Percentiles rank a stretch among this genome's conserved stretches.
These are phyloP conservation scores for Mycena galericulata DNA, from an alignment of 768 basidiomycete species.

Conservation along the genomic window DNA sequence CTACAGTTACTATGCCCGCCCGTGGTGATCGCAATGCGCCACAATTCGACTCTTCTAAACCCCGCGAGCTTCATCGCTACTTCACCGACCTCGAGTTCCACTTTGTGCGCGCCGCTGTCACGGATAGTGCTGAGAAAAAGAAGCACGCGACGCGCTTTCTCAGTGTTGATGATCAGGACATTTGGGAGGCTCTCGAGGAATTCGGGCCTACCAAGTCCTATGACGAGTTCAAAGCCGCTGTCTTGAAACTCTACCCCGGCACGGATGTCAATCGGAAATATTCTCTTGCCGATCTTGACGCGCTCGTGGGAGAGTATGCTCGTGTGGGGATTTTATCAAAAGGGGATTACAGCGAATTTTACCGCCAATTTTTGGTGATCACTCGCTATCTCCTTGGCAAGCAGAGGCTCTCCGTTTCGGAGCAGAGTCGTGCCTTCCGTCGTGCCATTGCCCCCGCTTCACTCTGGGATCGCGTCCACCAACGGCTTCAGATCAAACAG, in stretches of 20 bases:
- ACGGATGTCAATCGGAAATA: slow-evolving; percentile 33
- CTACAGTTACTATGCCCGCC: slow-evolving; percentile 31
- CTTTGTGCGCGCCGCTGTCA: slow-evolving; percentile 15
- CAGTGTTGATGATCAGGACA: slow-evolving; percentile 22
- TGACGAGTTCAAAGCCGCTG: slow-evolving; percentile 36
- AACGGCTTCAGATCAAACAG: slow-evolving; percentile 36
- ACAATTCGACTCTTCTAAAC: slow-evolving; percentile 30
- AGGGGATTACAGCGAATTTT: slow-evolving; percentile 34
- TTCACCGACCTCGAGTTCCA: slow-evolving; percentile 34
- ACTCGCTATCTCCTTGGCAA: slow-evolving; percentile 36
- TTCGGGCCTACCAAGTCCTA: slow-evolving; percentile 28
- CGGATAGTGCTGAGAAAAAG: slow-evolving; percentile 26
- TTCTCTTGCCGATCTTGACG: slow-evolving; percentile 37
- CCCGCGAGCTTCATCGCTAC: slow-evolving; percentile 33
- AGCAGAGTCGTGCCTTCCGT: slow-evolving; percentile 38
- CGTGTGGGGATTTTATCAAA: slow-evolving; percentile 31
- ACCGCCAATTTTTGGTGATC: slow-evolving; percentile 38
- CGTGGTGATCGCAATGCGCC: slow-evolving; percentile 34
- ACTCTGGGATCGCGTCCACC: slow-evolving; percentile 9
- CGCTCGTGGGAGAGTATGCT: slow-evolving; percentile 34
- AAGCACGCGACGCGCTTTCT: slow-evolving; percentile 27
- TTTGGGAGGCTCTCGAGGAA: slow-evolving; percentile 32
- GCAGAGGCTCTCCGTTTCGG: slow-evolving; percentile 26
- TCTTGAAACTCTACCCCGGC: slow-evolving; percentile 39
- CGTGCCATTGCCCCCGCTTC: slow-evolving; percentile 20